These are phyloP conservation scores for Luzula sylvatica DNA, from an alignment of 176 grass and related monocot species.

Conservation along the genomic window DNA sequence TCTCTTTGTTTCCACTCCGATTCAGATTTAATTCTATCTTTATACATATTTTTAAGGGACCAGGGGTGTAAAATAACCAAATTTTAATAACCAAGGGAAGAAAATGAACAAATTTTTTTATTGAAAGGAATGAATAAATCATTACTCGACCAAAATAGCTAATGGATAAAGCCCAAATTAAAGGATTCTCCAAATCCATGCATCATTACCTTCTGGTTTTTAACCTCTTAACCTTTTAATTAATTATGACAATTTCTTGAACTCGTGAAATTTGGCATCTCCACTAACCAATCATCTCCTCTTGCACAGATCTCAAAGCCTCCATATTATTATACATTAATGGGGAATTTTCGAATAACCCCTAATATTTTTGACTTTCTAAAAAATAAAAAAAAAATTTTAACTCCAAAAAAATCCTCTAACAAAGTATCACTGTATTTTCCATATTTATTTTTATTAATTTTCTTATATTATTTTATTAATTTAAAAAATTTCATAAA, in stretches of 20 bases:
- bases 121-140: not conserved
- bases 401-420: too few species aligned
- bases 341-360: not conserved
- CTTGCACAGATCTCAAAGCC: conserved; percentile 8
- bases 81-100: too few species aligned
- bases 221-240: too few species aligned
- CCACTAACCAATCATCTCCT: conserved; percentile 4
- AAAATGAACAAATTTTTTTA: not conserved
- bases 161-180: conserved; percentile 15
- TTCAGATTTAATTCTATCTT: too few species aligned
- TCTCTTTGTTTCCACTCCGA: too few species aligned
- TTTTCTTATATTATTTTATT: too few species aligned
- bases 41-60: too few species aligned
- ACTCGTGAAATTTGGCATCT: conserved; percentile 8
- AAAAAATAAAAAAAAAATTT: not conserved
- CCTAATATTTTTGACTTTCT: not conserved
- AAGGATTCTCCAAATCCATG: conserved; percentile 21
- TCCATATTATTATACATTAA: not conserved
- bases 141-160: not conserved
- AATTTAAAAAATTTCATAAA: too few species aligned
- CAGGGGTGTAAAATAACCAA: too few species aligned
- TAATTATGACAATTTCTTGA: conserved; percentile 1
- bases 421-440: too few species aligned
- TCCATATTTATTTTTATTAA: too few species aligned
- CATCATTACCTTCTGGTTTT: not conserved